Percentiles rank a stretch among this genome's conserved stretches.
phyloP scores from a whole-genome alignment of 345 rosid genomes.

The Rhizophora mangle region DNA sequence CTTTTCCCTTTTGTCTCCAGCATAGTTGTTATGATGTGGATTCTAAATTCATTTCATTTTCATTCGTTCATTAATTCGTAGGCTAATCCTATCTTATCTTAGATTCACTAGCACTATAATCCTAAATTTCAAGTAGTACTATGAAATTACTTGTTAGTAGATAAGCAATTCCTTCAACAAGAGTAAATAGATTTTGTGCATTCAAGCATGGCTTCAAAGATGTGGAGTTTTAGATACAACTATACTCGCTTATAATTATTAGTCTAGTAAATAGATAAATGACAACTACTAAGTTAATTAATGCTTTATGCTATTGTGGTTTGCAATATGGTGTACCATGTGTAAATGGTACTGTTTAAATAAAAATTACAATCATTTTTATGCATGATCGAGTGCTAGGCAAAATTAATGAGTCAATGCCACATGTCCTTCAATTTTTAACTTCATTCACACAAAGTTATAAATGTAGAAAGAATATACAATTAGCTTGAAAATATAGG shows the following conservation, averaged over 20 bases:
- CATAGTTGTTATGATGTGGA: slow-evolving; percentile 18
- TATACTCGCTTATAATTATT: too few species aligned
- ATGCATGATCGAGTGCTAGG: too few species aligned
- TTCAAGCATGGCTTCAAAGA: slow-evolving; percentile 1
- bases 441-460: background rate
- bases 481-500: background rate
- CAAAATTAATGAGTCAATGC: background rate
- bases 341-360: too few species aligned
- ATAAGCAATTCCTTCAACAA: too few species aligned
- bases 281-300: background rate
- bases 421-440: background rate
- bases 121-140: too few species aligned
- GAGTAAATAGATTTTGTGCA: background rate
- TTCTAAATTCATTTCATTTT: background rate
- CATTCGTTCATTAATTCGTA: too few species aligned
- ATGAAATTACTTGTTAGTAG: too few species aligned
- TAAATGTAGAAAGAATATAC: background rate
- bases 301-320: too few species aligned
- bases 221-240: background rate
- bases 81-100: background rate
- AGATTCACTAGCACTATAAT: background rate
- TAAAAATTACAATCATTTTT: background rate
- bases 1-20: background rate
- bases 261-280: background rate
- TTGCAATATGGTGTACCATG: too few species aligned